Evolutionary conservation across 2,329 filamentous ascomycete species (phyloP), one percentile per base, ranked within the genome.

Genomic region (Nectriaceae sp.): DNA sequence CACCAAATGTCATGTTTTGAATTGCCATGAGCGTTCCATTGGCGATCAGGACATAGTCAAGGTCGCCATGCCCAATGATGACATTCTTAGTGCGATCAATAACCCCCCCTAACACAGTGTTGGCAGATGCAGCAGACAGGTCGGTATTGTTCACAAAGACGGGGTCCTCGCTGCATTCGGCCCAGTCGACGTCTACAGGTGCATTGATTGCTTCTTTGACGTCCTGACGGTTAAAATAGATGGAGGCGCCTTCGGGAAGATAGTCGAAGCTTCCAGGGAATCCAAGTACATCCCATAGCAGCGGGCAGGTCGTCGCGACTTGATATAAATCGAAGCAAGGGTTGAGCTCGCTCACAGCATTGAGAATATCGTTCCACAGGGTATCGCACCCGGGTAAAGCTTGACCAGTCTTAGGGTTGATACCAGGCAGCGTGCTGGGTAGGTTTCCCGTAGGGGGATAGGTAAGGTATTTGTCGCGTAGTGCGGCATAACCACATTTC

Each of bases 1-100:
- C 88, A 48, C 82, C 82, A 83, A 84, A 93, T 0, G 87, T 91
- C 84, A 92, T 89, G 71, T 91, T 91, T 64, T 93, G 88, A 49
- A 92, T 84, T 1, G 79, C 78, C 5, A 90, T 72, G 2, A 93
- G 74, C 0, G 87, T 87, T 15, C 88, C 88, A 64, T 88, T 87
- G 60, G 77, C 74, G 20, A 86, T 73, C 10, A 90, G 75, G 50
- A 88, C 77, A 62, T 79, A 88, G 69, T 91, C 89, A 11, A 87
- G 76, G 41, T 79, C 72, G 11, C 88, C 89, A 61, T 92, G 88
- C 3, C 77, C 85, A 60, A 94, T 83, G 56, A 94, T 77, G 8
- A 89, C 88, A 53, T 86, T 85, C 40, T 87, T 77, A 2, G 87
- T 88, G 24, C 76, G 74, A 60, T 93, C 88, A 54, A 93, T 89